Evolutionary conservation across 306 rosid genomes (phyloP), one percentile per base, ranked within the genome.

Genomic region (Sechiopsis laciniata): DNA sequence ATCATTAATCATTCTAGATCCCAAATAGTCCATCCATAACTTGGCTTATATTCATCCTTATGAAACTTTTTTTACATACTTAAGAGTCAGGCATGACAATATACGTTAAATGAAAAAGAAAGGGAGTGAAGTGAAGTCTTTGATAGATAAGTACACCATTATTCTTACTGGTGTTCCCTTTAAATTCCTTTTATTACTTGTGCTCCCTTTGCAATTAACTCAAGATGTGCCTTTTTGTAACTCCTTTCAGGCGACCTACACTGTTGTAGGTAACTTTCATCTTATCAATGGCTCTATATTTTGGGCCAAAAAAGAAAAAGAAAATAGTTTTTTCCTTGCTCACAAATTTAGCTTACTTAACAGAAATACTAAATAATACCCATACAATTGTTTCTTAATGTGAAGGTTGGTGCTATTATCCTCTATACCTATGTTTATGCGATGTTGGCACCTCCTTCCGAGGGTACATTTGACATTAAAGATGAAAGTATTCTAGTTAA

Each of bases 361-460:
- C 3, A 1, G 7, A 66, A 66, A 10, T 66, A 66, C 72, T 42
- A n/a, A 13, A 17, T 45, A 48, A 69, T 69, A 50, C 61, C 50
- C 7, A 42, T 9, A 29, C 66, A 65, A 63, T 56, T 79, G 55
- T 62, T 52, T 35, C 71, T 76, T 71, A 77, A n/a, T 78, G 57
- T 74, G 54, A 81, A 95, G 99, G 99, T 95, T 19, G 99, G 99
- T 70, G 99, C 99, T 64, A 88, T 95, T 82, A 88, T 91, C 80
- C 84, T 95, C 56, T 95, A 95, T 81, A 91, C 99, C 13, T 95
- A 91, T 78, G 99, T 95, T 55, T 95, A 86, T 79, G 17, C 86
- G 10, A 95, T 95, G 99, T 77, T 95, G 85, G 87, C 92, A 19
- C 99, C 99, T 81, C 99, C 99, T 69, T 88, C 90, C 0, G 99